Conservation (phyloP, 805 yeast species). For the Sugiyamaella lignohabitans region DNA sequence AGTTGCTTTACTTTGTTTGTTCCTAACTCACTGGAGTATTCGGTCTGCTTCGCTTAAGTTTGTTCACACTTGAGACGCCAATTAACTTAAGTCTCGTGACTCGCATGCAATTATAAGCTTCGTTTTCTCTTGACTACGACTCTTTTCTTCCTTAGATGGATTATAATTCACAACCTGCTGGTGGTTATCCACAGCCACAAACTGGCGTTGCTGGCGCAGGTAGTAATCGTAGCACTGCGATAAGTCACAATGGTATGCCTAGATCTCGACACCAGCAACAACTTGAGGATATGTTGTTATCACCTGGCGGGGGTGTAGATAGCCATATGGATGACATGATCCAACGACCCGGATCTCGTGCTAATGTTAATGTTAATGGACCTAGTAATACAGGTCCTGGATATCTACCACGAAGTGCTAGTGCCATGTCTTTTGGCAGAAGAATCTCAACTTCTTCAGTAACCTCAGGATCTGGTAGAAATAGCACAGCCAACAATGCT, state of each 20-base stretch:
- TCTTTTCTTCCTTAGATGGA: too few species aligned
- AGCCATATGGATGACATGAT: neutral
- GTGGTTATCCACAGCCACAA: too few species aligned
- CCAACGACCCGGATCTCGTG: neutral
- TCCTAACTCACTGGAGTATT: too few species aligned
- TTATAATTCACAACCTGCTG: too few species aligned
- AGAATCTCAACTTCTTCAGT: slow-evolving; percentile 15
- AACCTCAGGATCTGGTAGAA: slow-evolving; percentile 10
- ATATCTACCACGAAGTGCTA: neutral
- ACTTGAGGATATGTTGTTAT: slow-evolving; percentile 12
- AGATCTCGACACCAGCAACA: slow-evolving; percentile 20
- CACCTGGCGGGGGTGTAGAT: neutral
- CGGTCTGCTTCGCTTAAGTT: too few species aligned
- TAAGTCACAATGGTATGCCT: slow-evolving; percentile 16
- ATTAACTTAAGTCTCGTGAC: too few species aligned
- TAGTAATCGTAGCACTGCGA: too few species aligned
- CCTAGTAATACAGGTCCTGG: neutral
- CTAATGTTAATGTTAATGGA: neutral
- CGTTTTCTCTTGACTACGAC: too few species aligned
- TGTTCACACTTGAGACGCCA: too few species aligned
- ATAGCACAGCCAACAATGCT: slow-evolving; percentile 14
- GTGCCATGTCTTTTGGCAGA: slow-evolving; percentile 8
- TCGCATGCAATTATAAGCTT: too few species aligned
- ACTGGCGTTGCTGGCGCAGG: too few species aligned
- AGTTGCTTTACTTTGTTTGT: too few species aligned